phyloP scores from a whole-genome alignment of 208 protist genomes.

The Trichomonas gallinae region DNA sequence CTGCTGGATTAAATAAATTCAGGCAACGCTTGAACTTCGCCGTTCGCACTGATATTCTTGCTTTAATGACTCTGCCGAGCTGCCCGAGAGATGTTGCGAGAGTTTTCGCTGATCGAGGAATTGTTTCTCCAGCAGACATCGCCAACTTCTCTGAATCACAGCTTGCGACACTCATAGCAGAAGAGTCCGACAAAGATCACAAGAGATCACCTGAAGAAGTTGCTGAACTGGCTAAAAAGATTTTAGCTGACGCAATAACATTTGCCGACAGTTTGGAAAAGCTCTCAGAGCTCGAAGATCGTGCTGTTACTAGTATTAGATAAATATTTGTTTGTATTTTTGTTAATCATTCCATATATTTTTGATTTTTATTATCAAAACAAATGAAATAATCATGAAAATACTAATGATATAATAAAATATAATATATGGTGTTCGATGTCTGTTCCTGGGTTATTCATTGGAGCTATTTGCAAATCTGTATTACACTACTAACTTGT shows the following conservation, averaged over 20 bases:
- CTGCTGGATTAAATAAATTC: neutral
- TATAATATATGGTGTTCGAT: too few species aligned
- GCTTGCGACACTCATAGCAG: neutral
- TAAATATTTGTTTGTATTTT: neutral
- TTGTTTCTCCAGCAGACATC: neutral
- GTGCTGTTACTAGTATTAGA: neutral
- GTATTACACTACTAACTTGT: too few species aligned
- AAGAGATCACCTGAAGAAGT: neutral
- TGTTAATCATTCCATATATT: neutral
- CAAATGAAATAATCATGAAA: too few species aligned
- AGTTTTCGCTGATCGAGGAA: neutral
- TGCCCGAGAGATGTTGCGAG: neutral
- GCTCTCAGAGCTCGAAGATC: neutral
- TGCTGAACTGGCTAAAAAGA: neutral
- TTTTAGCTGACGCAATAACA: neutral
- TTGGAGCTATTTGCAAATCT: too few species aligned
- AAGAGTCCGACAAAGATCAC: neutral
- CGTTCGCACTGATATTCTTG: neutral
- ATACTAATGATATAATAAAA: too few species aligned
- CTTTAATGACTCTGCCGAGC: neutral
- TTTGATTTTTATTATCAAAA: too few species aligned
- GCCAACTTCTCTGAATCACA: neutral
- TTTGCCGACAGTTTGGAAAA: neutral
- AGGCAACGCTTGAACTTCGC: constrained; percentile 2
- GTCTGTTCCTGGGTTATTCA: too few species aligned